phyloP scores from a whole-genome alignment of 176 grass and related monocot genomes.

The Oryza officinalis region DNA sequence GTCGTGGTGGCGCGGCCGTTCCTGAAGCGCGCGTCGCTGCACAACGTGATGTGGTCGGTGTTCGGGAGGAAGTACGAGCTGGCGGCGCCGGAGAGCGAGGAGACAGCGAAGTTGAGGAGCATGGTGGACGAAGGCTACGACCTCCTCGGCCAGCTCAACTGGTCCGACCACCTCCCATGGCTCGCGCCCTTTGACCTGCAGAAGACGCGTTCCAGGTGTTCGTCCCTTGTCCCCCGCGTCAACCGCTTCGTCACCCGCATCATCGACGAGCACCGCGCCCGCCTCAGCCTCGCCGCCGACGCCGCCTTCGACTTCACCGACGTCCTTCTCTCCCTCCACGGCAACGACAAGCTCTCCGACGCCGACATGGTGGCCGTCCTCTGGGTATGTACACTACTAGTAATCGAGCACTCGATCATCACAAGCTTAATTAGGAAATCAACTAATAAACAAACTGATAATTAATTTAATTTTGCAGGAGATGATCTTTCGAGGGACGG shows the following conservation, averaged over 20 bases:
- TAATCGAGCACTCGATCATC: neutral
- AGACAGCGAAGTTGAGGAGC: conserved; percentile 55
- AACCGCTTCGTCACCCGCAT: conserved; percentile 63
- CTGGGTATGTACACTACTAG: conserved; percentile 50
- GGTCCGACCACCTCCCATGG: conserved; percentile 72
- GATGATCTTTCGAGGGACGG: conserved; percentile 91
- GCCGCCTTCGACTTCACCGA: conserved; percentile 59
- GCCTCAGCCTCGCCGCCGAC: neutral
- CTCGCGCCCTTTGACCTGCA: conserved; percentile 64
- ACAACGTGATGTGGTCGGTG: conserved; percentile 78
- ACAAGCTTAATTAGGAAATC: neutral
- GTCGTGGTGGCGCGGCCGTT: conserved; percentile 34
- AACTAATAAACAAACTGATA: too few species aligned
- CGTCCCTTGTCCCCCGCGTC: conserved; percentile 59
- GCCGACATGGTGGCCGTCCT: conserved; percentile 75
- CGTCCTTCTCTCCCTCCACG: conserved; percentile 67
- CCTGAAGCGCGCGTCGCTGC: conserved; percentile 66
- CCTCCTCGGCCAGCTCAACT: conserved; percentile 69
- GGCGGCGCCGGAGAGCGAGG: conserved; percentile 22
- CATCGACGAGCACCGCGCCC: conserved; percentile 59
- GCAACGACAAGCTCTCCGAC: conserved; percentile 63
- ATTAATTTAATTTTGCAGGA: conserved; percentile 46
- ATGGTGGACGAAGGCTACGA: conserved; percentile 83
- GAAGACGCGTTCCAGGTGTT: conserved; percentile 46
- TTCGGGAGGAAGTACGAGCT: conserved; percentile 63